These are phyloP conservation scores for Amanita pseudoporphyria DNA, from an alignment of 768 basidiomycete species.

Conservation along the genomic window DNA sequence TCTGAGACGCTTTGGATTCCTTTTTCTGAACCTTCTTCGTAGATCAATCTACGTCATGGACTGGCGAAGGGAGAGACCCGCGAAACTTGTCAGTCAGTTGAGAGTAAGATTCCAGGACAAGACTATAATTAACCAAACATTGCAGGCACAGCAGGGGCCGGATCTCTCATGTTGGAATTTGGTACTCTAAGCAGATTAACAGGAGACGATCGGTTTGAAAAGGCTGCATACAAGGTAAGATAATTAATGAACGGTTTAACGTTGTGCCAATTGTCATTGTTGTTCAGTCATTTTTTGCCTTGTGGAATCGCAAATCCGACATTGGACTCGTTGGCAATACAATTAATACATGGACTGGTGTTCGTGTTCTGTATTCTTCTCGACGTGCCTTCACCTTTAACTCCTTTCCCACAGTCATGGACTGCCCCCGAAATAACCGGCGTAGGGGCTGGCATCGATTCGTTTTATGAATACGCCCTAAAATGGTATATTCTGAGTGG, in stretches of 20 bases:
- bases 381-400: not conserved
- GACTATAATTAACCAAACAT: slow-evolving; percentile 4
- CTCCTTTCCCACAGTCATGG: slow-evolving; percentile 46
- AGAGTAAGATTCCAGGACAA: not conserved
- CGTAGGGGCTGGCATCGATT: slow-evolving; percentile 93
- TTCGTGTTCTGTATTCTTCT: slow-evolving; percentile 25
- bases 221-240: slow-evolving; percentile 59
- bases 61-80: slow-evolving; percentile 63
- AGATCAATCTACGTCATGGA: slow-evolving; percentile 83
- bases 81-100: slow-evolving; percentile 66
- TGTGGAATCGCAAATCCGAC: slow-evolving; percentile 87
- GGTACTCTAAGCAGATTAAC: slow-evolving; percentile 88
- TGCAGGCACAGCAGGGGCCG: slow-evolving; percentile 84
- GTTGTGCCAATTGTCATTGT: not conserved
- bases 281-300: slow-evolving; percentile 68
- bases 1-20: slow-evolving; percentile 3
- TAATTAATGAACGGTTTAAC: not conserved
- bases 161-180: slow-evolving; percentile 90
- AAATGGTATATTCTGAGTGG: slow-evolving; percentile 89
- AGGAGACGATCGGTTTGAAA: slow-evolving; percentile 84
- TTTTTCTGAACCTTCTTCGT: slow-evolving; percentile 6
- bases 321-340: slow-evolving; percentile 85
- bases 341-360: slow-evolving; percentile 76
- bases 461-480: slow-evolving; percentile 89
- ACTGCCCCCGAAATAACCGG: slow-evolving; percentile 64